Percentiles rank a stretch among this genome's conserved stretches.
Evolutionary conservation across 495 filamentous ascomycete species (phyloP).

Genomic region (Xeromyces bisporus): DNA sequence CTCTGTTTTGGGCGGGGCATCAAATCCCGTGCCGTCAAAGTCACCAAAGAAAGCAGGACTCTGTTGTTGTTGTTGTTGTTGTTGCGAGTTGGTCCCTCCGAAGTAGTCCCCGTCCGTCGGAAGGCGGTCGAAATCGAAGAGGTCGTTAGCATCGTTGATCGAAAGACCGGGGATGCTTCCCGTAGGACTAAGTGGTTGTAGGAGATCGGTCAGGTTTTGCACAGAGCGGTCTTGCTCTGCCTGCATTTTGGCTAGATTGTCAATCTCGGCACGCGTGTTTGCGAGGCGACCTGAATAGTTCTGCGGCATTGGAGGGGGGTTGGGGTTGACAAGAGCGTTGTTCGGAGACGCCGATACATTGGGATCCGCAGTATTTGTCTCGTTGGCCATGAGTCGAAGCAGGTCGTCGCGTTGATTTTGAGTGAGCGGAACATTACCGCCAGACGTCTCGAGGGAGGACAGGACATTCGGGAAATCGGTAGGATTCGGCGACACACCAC

Average conservation of each 20-base stretch:
- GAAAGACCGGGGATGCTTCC: constrained; percentile 63
- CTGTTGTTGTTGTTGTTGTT: too few species aligned
- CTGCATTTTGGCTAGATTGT: constrained; percentile 55
- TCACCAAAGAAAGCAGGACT: not conserved
- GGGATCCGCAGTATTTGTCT: constrained; percentile 17
- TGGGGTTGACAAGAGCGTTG: constrained; percentile 43
- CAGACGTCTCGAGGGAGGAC: constrained; percentile 45
- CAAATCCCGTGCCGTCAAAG: not conserved
- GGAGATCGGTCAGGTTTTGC: constrained; percentile 46
- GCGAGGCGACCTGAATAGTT: constrained; percentile 35
- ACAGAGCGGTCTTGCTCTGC: constrained; percentile 55
- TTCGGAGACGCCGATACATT: constrained; percentile 14
- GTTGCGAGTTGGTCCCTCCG: not conserved
- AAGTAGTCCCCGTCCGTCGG: not conserved
- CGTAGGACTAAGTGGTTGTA: constrained; percentile 64
- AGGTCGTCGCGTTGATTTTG: constrained; percentile 62
- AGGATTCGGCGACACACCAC: constrained; percentile 28
- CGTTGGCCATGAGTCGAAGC: constrained; percentile 59
- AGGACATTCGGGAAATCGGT: constrained; percentile 61
- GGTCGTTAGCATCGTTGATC: constrained; percentile 8
- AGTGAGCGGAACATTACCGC: constrained; percentile 51
- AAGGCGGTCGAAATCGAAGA: not conserved
- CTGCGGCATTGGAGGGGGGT: constrained; percentile 40
- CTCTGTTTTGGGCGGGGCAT: not conserved
- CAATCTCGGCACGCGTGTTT: constrained; percentile 52